A percentile compares a stretch with the other conserved stretches of the same genome.
Conservation (phyloP, 768 basidiomycete genomes). For the Cyathus striatus region DNA sequence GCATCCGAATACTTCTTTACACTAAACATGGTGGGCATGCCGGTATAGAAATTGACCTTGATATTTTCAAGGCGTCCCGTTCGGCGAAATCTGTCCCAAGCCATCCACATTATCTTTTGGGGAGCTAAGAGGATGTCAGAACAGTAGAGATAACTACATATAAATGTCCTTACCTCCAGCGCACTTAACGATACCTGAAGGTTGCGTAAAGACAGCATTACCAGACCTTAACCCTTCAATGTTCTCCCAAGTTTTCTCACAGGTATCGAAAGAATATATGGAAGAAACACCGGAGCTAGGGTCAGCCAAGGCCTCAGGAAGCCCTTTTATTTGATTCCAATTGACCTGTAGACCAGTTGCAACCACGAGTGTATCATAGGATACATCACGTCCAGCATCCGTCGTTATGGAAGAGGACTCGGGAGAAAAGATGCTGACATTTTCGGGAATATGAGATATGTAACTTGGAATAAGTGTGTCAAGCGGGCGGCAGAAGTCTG, state of each 20-base stretch:
- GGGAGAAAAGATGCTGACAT: conserved; percentile 74
- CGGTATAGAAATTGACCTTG: conserved; percentile 77
- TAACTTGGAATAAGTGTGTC: conserved; percentile 68
- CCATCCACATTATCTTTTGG: conserved; percentile 97
- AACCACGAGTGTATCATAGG: conserved; percentile 85
- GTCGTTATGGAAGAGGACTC: conserved; percentile 70
- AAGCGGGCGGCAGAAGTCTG: conserved; percentile 61
- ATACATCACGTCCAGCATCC: conserved; percentile 58
- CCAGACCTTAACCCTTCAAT: conserved; percentile 73
- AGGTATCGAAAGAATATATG: conserved; percentile 87
- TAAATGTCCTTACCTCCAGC: conserved; percentile 60
- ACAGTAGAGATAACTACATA: neutral
- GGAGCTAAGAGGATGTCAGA: conserved; percentile 45
- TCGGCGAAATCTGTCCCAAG: conserved; percentile 74
- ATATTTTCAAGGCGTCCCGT: conserved; percentile 55
- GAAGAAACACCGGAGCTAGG: conserved; percentile 79
- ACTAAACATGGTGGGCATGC: conserved; percentile 93
- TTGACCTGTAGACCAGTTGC: conserved; percentile 88
- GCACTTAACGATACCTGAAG: conserved; percentile 89
- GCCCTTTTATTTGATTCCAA: conserved; percentile 69
- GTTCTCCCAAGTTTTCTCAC: conserved; percentile 85
- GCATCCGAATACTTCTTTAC: conserved; percentile 96
- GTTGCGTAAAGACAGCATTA: conserved; percentile 92
- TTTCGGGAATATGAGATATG: conserved; percentile 66
- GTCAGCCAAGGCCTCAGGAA: conserved; percentile 73